A percentile compares a stretch with the other conserved stretches of the same genome.
Conservation (phyloP, 805 yeast species). For the Cyberlindnera galapagoensis region DNA sequence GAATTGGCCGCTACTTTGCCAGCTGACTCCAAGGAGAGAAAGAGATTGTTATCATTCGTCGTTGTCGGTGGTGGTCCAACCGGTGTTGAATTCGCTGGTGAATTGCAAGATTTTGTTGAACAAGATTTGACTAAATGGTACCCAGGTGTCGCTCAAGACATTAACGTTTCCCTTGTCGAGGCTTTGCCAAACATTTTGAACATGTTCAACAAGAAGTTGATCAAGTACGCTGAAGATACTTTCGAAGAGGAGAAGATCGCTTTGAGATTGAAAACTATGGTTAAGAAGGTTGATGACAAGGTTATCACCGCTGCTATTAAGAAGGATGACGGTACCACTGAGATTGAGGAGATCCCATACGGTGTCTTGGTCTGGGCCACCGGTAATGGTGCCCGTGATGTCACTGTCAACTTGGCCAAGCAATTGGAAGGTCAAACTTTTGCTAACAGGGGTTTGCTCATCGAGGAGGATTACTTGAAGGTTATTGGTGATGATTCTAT, state of each 20-base stretch:
- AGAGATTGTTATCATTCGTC: slow-evolving; percentile 77
- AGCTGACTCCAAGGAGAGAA: slow-evolving; percentile 66
- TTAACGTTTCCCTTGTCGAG: slow-evolving; percentile 80
- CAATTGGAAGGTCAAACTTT: slow-evolving; percentile 71
- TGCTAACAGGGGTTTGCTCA: slow-evolving; percentile 85
- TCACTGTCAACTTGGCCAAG: slow-evolving; percentile 59
- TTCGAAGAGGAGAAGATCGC: slow-evolving; percentile 64
- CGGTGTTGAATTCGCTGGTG: slow-evolving; percentile 97
- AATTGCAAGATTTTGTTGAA: slow-evolving; percentile 87
- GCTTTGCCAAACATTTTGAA: slow-evolving; percentile 85
- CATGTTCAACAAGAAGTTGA: slow-evolving; percentile 62
- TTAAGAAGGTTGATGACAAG: slow-evolving; percentile 72
- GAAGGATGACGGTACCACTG: slow-evolving; percentile 56
- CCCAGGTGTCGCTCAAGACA: slow-evolving; percentile 77
- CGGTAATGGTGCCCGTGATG: slow-evolving; percentile 85
- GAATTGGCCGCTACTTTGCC: slow-evolving; percentile 85
- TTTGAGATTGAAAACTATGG: slow-evolving; percentile 80
- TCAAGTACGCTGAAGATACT: slow-evolving; percentile 74
- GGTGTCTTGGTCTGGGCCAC: slow-evolving; percentile 97
- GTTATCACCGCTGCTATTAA: slow-evolving; percentile 66
- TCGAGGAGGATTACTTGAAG: slow-evolving; percentile 67
- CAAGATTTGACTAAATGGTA: slow-evolving; percentile 87
- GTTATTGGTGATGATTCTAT: slow-evolving; percentile 73
- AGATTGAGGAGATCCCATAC: slow-evolving; percentile 63
- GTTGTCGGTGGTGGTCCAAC: slow-evolving; percentile 99